Conservation (phyloP, 352 stramenopile genomes). For the Phytopythium aichiense region DNA sequence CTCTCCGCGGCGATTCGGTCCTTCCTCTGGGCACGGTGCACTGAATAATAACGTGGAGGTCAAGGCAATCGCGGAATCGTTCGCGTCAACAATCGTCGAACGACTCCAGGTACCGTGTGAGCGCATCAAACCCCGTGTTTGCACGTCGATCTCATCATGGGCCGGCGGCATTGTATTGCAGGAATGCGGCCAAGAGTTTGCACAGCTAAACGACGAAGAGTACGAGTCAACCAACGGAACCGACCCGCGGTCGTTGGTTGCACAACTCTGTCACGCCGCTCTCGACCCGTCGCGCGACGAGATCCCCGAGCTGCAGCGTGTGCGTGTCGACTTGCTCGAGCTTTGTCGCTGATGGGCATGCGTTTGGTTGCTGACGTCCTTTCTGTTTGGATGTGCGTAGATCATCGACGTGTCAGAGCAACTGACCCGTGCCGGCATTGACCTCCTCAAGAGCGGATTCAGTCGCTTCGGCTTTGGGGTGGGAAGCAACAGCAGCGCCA, state of each 20-base stretch:
- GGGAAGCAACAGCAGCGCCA: conserved; percentile 13
- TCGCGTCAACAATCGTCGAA: conserved; percentile 34
- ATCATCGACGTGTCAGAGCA: conserved; percentile 77
- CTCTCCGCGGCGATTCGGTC: neutral
- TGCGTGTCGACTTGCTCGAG: conserved; percentile 13
- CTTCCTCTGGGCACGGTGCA: neutral
- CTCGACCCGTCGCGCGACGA: conserved; percentile 19
- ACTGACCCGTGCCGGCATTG: conserved; percentile 67
- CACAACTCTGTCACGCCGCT: conserved; percentile 42
- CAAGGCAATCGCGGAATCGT: conserved; percentile 30
- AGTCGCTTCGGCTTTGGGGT: conserved; percentile 72
- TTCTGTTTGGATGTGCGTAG: conserved; percentile 14
- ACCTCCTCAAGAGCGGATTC: conserved; percentile 78
- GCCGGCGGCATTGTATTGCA: conserved; percentile 9
- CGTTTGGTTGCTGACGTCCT: conserved; percentile 1
- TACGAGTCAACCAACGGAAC: conserved; percentile 9
- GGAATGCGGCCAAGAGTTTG: conserved; percentile 65
- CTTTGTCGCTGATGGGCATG: neutral
- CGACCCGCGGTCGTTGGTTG: conserved; percentile 30
- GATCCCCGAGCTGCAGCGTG: conserved; percentile 43
- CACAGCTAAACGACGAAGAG: conserved; percentile 26
- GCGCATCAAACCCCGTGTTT: neutral
- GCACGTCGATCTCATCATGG: neutral
- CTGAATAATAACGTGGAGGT: neutral
- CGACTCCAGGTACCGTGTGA: conserved; percentile 40